phyloP scores from a whole-genome alignment of 1,284 basidiomycete genomes.

The Xerocomus amazonicus region DNA sequence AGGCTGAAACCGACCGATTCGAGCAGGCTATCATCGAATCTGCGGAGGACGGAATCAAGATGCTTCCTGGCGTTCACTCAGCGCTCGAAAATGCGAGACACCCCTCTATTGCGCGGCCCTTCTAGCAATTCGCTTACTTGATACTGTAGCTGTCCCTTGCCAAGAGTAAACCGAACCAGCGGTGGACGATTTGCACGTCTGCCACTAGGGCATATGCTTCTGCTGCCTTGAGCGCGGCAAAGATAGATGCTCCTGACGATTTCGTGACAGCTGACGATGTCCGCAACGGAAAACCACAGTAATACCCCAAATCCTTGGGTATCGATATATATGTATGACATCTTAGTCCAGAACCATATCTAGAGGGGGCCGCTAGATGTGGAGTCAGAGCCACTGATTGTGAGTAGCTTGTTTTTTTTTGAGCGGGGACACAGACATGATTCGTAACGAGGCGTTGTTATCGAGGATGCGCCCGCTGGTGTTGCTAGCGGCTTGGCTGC shows the following conservation, averaged over 20 bases:
- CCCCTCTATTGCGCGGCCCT: neutral
- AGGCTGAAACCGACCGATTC: slow-evolving; percentile 66
- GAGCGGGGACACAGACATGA: slow-evolving; percentile 5
- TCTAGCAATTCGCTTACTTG: neutral
- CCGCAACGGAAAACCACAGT: slow-evolving; percentile 75
- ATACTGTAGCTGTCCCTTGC: slow-evolving; percentile 42
- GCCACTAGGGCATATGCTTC: slow-evolving; percentile 59
- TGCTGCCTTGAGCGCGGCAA: slow-evolving; percentile 50
- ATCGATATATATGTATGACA: slow-evolving; percentile 14
- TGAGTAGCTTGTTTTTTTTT: slow-evolving; percentile 26
- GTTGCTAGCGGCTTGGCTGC: slow-evolving; percentile 72
- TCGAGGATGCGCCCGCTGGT: slow-evolving; percentile 86
- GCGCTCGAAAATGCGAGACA: slow-evolving; percentile 49
- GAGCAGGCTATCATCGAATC: slow-evolving; percentile 65
- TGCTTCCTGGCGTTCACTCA: slow-evolving; percentile 57
- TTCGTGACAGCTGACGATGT: slow-evolving; percentile 83
- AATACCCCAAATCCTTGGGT: slow-evolving; percentile 21
- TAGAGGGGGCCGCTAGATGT: slow-evolving; percentile 64
- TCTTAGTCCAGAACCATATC: slow-evolving; percentile 78
- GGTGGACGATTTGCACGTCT: slow-evolving; percentile 69
- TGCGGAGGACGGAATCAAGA: slow-evolving; percentile 53
- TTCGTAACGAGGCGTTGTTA: slow-evolving; percentile 58
- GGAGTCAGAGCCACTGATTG: slow-evolving; percentile 60
- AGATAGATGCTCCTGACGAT: slow-evolving; percentile 55
- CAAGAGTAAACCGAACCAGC: slow-evolving; percentile 47